These are phyloP conservation scores for Kwoniella europaea DNA, from an alignment of 768 basidiomycete genomes.

Conservation along the genomic window DNA sequence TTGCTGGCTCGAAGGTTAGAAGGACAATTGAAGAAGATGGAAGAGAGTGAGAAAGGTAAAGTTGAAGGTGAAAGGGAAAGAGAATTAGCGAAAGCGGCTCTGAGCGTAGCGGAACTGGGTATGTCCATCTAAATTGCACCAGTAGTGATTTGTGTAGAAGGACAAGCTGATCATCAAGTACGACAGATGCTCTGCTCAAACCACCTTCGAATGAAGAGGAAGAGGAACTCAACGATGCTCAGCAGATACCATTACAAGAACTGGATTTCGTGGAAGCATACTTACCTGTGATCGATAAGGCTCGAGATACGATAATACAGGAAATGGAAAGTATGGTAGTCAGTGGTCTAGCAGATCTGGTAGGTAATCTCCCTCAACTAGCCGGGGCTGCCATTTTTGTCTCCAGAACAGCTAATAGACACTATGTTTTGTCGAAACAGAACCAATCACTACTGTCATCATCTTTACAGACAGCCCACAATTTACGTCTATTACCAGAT, in stretches of 20 bases:
- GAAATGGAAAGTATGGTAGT: constrained; percentile 94
- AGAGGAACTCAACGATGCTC: constrained; percentile 26
- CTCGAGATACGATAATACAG: constrained; percentile 70
- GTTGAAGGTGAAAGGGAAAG: constrained; percentile 83
- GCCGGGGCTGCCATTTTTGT: not conserved
- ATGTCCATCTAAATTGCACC: no score
- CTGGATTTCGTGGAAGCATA: constrained; percentile 74
- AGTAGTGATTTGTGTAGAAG: no score
- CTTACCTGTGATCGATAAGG: constrained; percentile 72
- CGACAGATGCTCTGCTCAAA: constrained; percentile 27
- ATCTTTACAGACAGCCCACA: constrained; percentile 93
- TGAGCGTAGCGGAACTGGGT: constrained; percentile 91
- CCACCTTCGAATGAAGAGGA: constrained; percentile 12
- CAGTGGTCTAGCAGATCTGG: constrained; percentile 74
- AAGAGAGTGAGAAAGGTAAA: constrained; percentile 38
- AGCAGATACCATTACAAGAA: constrained; percentile 69
- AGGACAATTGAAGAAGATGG: constrained; percentile 78
- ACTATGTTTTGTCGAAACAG: constrained; percentile 59
- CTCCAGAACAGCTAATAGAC: not conserved
- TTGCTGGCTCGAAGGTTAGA: constrained; percentile 81
- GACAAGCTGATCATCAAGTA: not conserved
- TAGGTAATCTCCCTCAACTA: constrained; percentile 57
- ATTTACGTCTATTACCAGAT: constrained; percentile 79
- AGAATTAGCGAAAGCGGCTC: constrained; percentile 87
- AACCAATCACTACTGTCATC: constrained; percentile 89